These are phyloP conservation scores for Mucor mucedo DNA, from an alignment of 371 early-diverging fungal genomes.

Conservation along the genomic window DNA sequence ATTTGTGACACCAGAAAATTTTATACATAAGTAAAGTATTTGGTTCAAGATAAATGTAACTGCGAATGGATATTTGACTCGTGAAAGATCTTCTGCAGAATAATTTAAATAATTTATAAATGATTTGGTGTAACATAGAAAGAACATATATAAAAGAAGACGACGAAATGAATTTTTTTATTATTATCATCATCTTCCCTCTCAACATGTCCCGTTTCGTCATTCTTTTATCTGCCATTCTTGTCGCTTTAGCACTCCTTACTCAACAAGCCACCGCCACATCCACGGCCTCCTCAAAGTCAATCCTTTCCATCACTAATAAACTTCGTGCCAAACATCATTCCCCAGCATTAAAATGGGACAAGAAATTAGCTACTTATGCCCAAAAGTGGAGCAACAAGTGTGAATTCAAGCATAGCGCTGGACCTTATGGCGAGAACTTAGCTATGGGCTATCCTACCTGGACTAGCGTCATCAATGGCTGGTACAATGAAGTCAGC, in stretches of 20 bases:
- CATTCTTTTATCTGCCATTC: conserved; percentile 3
- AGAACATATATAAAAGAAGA: conserved; percentile 1
- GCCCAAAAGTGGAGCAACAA: conserved; percentile 54
- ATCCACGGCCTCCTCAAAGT: conserved; percentile 1
- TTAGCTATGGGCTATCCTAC: conserved; percentile 39
- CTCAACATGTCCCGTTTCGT: conserved; percentile 6
- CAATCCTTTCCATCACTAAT: conserved; percentile 49
- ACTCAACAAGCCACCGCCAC: conserved; percentile 13
- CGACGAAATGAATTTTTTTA: not conserved
- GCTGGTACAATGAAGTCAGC: conserved; percentile 52
- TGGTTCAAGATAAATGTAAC: not conserved
- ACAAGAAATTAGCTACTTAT: conserved; percentile 40
- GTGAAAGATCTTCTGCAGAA: not conserved
- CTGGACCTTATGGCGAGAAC: conserved; percentile 46
- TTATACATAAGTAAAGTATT: too few species aligned
- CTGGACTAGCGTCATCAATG: conserved; percentile 30
- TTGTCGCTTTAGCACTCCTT: conserved; percentile 3
- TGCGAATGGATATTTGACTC: not conserved
- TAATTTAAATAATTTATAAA: too few species aligned
- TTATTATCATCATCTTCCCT: not conserved
- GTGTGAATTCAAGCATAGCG: conserved; percentile 51
- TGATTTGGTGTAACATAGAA: not conserved
- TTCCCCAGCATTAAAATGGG: conserved; percentile 54
- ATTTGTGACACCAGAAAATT: too few species aligned
- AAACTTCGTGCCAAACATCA: conserved; percentile 48